Base-by-base conservation (phyloP, 139 green algal genomes). In the Chlorella vulgaris region DNA sequence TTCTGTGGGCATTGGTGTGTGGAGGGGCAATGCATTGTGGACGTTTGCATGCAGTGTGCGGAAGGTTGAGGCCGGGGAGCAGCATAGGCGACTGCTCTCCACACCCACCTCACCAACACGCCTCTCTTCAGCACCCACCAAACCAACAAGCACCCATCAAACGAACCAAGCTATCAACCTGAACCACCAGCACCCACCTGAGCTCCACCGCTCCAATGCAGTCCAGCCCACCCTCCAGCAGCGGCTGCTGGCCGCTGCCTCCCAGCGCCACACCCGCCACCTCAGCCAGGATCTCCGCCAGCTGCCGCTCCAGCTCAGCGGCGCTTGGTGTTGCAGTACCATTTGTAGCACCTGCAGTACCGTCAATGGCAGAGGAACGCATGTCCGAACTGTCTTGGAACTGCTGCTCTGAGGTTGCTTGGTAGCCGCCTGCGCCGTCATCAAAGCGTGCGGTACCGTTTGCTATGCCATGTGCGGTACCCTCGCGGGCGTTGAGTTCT, bases 121-220 rank as follows among this genome's bases (percentile, higher is more conserved):
- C 47, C 47, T 15, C 47, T 55, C 15, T n/a, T n/a, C n/a, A n/a
- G n/a, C n/a, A n/a, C n/a, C n/a, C n/a, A n/a, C n/a, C n/a, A n/a
- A n/a, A n/a, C n/a, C n/a, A n/a, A n/a, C n/a, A n/a, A n/a, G n/a
- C n/a, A 15, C 47, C 87, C n/a, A 91, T 39, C 6, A 82, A 85
- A 2, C 62, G 66, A 10, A n/a, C n/a, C n/a, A n/a, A n/a, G n/a
- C n/a, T n/a, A n/a, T n/a, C n/a, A n/a, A n/a, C n/a, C n/a, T n/a
- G n/a, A n/a, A n/a, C n/a, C n/a, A n/a, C n/a, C n/a, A n/a, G n/a
- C 21, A 65, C 18, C 55, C 73, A 79, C n/a, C 91, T 85, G 76
- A 97, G 87, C 90, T 97, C 93, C 55, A 96, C 91, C 0, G 89
- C 86, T 1, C 89, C 90, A 50, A 96, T 81, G 6, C 89, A 94